phyloP scores from a whole-genome alignment of 495 filamentous ascomycete genomes.

The Neurospora intermedia region DNA sequence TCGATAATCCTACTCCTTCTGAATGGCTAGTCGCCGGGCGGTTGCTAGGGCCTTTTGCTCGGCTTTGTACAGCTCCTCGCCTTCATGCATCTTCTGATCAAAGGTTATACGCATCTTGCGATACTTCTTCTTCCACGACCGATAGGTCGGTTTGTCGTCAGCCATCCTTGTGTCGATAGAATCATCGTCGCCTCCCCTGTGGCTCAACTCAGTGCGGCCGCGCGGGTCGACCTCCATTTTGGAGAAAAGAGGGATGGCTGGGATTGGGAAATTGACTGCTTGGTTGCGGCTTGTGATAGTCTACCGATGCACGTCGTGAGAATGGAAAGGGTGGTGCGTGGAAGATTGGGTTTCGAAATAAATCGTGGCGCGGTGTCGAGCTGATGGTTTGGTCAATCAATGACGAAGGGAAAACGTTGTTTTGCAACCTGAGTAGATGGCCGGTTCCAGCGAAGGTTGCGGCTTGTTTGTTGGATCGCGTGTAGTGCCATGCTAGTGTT shows the following conservation, averaged over 20 bases:
- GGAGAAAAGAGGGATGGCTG: not conserved
- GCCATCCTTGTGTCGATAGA: slow-evolving; percentile 23
- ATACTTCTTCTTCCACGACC: slow-evolving; percentile 76
- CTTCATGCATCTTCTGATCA: slow-evolving; percentile 70
- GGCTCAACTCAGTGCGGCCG: slow-evolving; percentile 9
- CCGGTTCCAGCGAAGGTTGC: not conserved
- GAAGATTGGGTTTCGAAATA: not conserved
- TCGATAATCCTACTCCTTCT: slow-evolving; percentile 54
- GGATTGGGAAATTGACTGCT: not conserved
- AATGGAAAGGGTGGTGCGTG: not conserved
- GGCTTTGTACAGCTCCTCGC: slow-evolving; percentile 62
- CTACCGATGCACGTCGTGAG: not conserved
- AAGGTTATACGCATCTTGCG: slow-evolving; percentile 83
- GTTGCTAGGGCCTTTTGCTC: slow-evolving; percentile 69
- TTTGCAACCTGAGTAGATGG: not conserved
- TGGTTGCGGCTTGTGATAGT: not conserved
- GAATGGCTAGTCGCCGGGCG: slow-evolving; percentile 66
- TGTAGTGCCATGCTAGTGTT: not conserved
- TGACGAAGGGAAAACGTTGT: not conserved
- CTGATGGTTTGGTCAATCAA: not conserved
- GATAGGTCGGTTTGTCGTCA: slow-evolving; percentile 29
- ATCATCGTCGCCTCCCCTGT: slow-evolving; percentile 23
- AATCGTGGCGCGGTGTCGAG: not conserved
- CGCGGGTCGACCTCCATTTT: slow-evolving; percentile 20
- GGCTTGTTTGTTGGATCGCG: not conserved